Evolutionary conservation across 2,329 filamentous ascomycete genomes (phyloP).

Genomic region (Nannizziopsis barbatae): DNA sequence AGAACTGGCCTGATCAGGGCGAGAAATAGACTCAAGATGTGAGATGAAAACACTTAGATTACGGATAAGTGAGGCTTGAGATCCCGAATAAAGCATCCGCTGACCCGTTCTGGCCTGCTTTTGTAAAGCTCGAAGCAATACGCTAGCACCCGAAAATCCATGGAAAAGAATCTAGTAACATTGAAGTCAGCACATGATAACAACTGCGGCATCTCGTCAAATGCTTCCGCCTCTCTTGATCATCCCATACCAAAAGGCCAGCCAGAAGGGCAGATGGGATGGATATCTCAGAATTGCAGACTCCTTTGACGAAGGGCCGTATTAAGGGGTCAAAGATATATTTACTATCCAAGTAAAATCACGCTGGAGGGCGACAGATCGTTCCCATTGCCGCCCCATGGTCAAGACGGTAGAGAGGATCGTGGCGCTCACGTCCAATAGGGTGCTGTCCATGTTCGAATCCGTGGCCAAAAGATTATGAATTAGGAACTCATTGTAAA

Average conservation of each 20-base stretch:
- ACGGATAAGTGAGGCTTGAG: conserved; percentile 1
- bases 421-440: not conserved
- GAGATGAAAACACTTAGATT: not conserved
- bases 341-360: conserved; percentile 4
- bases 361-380: conserved; percentile 1
- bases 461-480: not conserved
- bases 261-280: too few species aligned
- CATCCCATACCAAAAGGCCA: too few species aligned
- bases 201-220: too few species aligned
- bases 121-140: conserved; percentile 1
- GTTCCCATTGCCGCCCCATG: not conserved
- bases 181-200: not conserved
- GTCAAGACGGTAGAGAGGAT: conserved; percentile 2
- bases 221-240: too few species aligned
- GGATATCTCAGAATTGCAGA: too few species aligned
- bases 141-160: conserved; percentile 3
- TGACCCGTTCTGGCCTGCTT: not conserved
- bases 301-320: not conserved
- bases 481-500: conserved; percentile 2
- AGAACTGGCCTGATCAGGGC: not conserved
- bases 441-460: not conserved
- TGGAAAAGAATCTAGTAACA: not conserved
- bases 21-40: too few species aligned
- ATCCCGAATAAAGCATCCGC: not conserved
- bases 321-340: not conserved